Base-by-base conservation (phyloP, 495 filamentous ascomycete genomes). In the Aspergillus avenaceus region DNA sequence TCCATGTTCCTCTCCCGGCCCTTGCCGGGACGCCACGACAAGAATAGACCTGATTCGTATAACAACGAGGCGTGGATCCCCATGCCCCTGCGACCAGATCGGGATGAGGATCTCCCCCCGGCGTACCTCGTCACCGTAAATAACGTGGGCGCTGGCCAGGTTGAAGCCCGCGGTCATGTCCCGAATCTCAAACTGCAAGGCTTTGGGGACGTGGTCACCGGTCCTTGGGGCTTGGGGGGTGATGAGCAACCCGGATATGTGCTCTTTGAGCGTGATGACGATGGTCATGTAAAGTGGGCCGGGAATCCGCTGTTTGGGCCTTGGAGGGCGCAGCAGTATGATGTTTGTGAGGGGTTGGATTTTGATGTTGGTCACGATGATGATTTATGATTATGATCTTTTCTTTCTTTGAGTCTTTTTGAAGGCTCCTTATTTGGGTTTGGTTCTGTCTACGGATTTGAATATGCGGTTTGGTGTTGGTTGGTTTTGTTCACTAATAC, bases 21-120 rank as follows among this genome's bases (percentile, higher is more conserved):
- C 1, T 49, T 76, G 1, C 72, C 72, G 2, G 52, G 65, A 5
- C 51, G 63, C 16, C 62, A 70, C 18, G 70, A 76, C 41, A 63
- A 61, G 41, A 63, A 51, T 29, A 52, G 72, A 3, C 53, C 41
- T 4, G 70, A 76, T 14, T 76, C 72, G 0, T 73, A 60, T 24
- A 65, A 68, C 36, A 76, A 76, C 21, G 58, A 67, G 24, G 72
- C 72, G 0, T 76, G 72, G 72, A 70, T 65, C n/a, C 62, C 71
- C 0, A 65, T 70, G 61, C 66, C 71, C 8, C 53, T 76, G 9
- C 55, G 66, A 8, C 45, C 72, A 2, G 65, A 74, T 1, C 62
- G 66, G 1, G 68, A 76, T 29, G 49, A 51, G 0, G 28, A 47
- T 1, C 46, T 74, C 6, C 72, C 72, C 12, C 68, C 71, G 5